Evolutionary conservation across 495 filamentous ascomycete species (phyloP), one percentile per base, ranked within the genome.

Genomic region (Daldinia bambusicola): DNA sequence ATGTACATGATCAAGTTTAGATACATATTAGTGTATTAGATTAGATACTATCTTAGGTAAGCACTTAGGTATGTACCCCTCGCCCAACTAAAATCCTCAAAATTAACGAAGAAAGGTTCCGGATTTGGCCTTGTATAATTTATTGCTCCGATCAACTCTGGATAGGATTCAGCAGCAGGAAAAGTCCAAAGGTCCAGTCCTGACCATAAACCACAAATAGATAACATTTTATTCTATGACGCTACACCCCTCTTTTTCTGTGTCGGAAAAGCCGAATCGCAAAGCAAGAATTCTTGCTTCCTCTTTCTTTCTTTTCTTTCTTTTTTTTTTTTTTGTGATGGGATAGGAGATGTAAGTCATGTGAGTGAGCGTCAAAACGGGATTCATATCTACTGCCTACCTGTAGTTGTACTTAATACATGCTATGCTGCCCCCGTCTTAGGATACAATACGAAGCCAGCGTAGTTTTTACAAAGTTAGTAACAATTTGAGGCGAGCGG

Each of bases 91-190:
- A n/a, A n/a, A n/a, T n/a, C n/a, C n/a, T n/a, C n/a, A n/a, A 59
- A 60, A 40, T 36, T 53, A 8, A 63, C 50, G 61, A 55, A 63
- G 43, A 40, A 37, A 26, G 55, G 26, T 31, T 32, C 65, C 65
- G 30, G 40, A 57, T 62, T 56, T 12, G 58, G 66, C 40, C 56
- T 34, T 57, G 22, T 58, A 26, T 26, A 26, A 26, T 26, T 1
- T 26, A 57, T 65, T 56, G 14, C 7, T 34, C 18, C 20, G 48
- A 41, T 55, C 37, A 65, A 66, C 51, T 61, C 16, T 59, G 69
- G 69, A 71, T 67, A 71, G 62, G 59, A 71, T 71, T 51, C 5
- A 48, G 32, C 26, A 34, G 60, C 36, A 66, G 62, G 50, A 71
- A 58, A 66, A 66, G 55, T 50, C 22, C 43, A 53, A 57, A 57